phyloP scores from a whole-genome alignment of 2,329 filamentous ascomycete genomes.

The Byssothecium circinans region DNA sequence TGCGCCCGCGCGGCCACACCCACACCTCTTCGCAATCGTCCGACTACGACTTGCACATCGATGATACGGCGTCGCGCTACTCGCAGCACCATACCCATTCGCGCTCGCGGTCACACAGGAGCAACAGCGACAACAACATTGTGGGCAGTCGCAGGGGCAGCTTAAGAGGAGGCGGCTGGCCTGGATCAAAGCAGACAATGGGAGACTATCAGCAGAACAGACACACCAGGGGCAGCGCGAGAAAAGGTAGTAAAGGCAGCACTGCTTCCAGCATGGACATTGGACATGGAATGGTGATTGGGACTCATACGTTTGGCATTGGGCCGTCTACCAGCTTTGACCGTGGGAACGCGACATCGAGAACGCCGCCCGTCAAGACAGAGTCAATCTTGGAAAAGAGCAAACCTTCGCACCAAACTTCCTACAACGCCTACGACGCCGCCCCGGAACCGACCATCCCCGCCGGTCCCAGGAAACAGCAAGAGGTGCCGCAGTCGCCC shows the following conservation, averaged over 20 bases:
- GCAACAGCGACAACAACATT: constrained; percentile 79
- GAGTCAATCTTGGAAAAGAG: constrained; percentile 48
- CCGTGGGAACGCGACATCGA: constrained; percentile 41
- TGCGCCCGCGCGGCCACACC: constrained; percentile 59
- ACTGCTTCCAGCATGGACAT: constrained; percentile 67
- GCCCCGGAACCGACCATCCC: constrained; percentile 85
- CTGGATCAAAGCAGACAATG: constrained; percentile 21
- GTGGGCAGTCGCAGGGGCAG: constrained; percentile 35
- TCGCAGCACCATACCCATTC: constrained; percentile 41
- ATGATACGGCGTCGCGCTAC: constrained; percentile 45
- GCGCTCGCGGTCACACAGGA: constrained; percentile 63
- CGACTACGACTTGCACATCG: constrained; percentile 52
- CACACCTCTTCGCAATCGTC: constrained; percentile 63
- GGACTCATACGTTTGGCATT: constrained; percentile 59
- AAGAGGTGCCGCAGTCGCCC: constrained; percentile 44
- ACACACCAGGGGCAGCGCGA: constrained; percentile 49
- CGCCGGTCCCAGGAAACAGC: constrained; percentile 68
- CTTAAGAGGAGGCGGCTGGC: constrained; percentile 36
- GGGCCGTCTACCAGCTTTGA: constrained; percentile 76
- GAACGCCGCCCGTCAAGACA: constrained; percentile 36
- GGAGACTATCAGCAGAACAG: constrained; percentile 32
- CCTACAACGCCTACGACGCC: constrained; percentile 69
- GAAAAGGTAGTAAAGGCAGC: constrained; percentile 72
- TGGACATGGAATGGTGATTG: constrained; percentile 60
- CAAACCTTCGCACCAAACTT: constrained; percentile 46